Evolutionary conservation across 148 eudicot genomes (phyloP).

Genomic region (Mesembryanthemum crystallinum): DNA sequence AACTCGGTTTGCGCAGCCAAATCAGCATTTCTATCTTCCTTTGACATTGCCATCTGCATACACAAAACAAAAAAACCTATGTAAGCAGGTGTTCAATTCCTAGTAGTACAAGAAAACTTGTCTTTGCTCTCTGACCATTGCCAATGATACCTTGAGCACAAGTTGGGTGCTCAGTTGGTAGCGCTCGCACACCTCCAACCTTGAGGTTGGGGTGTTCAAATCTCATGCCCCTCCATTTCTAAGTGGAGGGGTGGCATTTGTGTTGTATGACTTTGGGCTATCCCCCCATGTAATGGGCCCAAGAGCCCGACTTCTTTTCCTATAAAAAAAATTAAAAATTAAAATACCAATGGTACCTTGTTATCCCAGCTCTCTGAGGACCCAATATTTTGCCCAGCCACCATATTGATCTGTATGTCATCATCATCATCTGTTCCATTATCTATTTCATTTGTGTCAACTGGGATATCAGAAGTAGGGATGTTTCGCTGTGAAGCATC

Average conservation of each 20-base stretch:
- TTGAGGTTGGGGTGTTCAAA: too few relatives aligned
- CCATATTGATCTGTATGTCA: conserved; percentile 46
- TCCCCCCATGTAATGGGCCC: too few relatives aligned
- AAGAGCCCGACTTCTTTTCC: too few relatives aligned
- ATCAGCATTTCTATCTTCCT: conserved; percentile 23
- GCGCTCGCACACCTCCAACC: too few relatives aligned
- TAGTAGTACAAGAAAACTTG: neutral
- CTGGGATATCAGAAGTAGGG: conserved; percentile 24
- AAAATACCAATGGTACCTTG: too few relatives aligned
- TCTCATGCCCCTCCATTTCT: too few relatives aligned
- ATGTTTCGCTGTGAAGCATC: conserved; percentile 10
- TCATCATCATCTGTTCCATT: conserved; percentile 39
- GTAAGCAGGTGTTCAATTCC: neutral
- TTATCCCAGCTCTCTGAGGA: conserved; percentile 26
- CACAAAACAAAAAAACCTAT: conserved; percentile 5
- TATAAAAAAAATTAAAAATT: too few relatives aligned
- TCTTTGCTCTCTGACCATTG: neutral
- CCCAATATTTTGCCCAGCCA: conserved; percentile 28
- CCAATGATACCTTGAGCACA: neutral
- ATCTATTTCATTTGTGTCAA: conserved; percentile 17
- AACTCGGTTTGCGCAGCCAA: conserved; percentile 23
- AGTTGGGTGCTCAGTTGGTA: too few relatives aligned
- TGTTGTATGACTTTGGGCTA: too few relatives aligned
- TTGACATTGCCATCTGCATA: conserved; percentile 33
- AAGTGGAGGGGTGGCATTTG: too few relatives aligned